Evolutionary conservation across 2,329 filamentous ascomycete species (phyloP).

Genomic region (Xylariaceae sp.): DNA sequence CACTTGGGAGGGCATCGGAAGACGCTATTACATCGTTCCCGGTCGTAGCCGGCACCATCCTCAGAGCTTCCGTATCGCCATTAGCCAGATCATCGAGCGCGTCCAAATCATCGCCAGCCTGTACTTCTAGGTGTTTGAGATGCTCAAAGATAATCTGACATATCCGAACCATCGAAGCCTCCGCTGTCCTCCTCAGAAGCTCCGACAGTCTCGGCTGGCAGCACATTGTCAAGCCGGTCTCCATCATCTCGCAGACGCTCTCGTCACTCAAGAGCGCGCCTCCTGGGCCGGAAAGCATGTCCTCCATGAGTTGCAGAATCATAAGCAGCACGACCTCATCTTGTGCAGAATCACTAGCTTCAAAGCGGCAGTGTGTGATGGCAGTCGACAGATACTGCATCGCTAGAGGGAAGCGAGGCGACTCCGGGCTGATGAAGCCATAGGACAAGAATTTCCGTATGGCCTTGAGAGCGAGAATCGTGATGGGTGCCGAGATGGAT

Average conservation of each 20-base stretch:
- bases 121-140: slow-evolving; percentile 77
- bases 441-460: slow-evolving; percentile 97
- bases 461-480: slow-evolving; percentile 85
- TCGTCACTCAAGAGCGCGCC: slow-evolving; percentile 94
- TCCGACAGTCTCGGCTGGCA: slow-evolving; percentile 90
- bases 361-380: slow-evolving; percentile 95
- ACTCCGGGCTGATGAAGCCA: slow-evolving; percentile 77
- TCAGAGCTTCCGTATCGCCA: slow-evolving; percentile 67
- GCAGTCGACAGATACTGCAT: slow-evolving; percentile 94
- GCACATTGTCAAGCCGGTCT: slow-evolving; percentile 93
- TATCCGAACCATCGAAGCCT: slow-evolving; percentile 98
- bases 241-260: slow-evolving; percentile 99
- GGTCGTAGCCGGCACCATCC: slow-evolving; percentile 75
- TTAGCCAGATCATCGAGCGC: slow-evolving; percentile 61
- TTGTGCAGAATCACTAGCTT: slow-evolving; percentile 89
- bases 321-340: slow-evolving; percentile 93
- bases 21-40: slow-evolving; percentile 54
- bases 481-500: slow-evolving; percentile 92
- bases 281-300: slow-evolving; percentile 90
- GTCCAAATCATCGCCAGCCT: slow-evolving; percentile 62
- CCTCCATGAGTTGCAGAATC: slow-evolving; percentile 96
- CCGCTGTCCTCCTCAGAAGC: slow-evolving; percentile 81
- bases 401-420: slow-evolving; percentile 80
- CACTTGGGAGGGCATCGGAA: slow-evolving; percentile 38
- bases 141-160: slow-evolving; percentile 97